Base-by-base conservation (phyloP, 2,329 filamentous ascomycete genomes). In the Botryotinia calthae region DNA sequence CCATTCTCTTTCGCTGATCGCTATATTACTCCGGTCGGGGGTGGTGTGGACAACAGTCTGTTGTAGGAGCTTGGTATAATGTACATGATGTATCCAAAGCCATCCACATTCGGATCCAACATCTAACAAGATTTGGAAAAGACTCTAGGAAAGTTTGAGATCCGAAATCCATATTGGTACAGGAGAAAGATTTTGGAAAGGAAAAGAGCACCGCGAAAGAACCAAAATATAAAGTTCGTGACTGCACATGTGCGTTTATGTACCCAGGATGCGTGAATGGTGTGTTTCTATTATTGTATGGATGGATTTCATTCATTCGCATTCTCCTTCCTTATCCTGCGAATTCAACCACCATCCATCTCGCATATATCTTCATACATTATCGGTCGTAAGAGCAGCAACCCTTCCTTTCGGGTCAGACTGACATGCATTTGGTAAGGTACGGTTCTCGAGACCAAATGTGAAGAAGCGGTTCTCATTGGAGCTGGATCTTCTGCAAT, bases 301-400 rank as follows among this genome's bases (percentile, higher is more conserved):
- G 6, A 31, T 51, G 34, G 25, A 31, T 16, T 28, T 44, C 22
- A 8, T 22, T 37, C 7, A 37, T 66, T 8, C 8, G 31, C 28
- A n/a, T 28, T 40, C 46, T 54, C 46, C 37, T 46, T 54, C 31
- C 16, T 44, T 31, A 12, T 37, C 14, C 63, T 28, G 40, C n/a
- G 51, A 56, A 28, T 18, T 56, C 64, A 28, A 37, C 28, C 54
- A 40, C 28, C 56, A 63, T 70, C 28, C 56, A 63, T 70, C 68
- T 70, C 44, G 68, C 42, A 70, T 63, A 70, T 12, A n/a, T 62
- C 31, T 63, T 48, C 20, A n/a, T 70, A 63, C 68, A 63, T 70
- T 25, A 70, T 70, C 68, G 63, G 58, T 58, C 42, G 42, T 40
- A 63, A 48, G 22, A 61, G n/a, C 40, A 46, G 28, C 31, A 31